These are phyloP conservation scores for Coniochaeta ligniaria DNA, from an alignment of 2,329 filamentous ascomycete genomes.

Conservation along the genomic window DNA sequence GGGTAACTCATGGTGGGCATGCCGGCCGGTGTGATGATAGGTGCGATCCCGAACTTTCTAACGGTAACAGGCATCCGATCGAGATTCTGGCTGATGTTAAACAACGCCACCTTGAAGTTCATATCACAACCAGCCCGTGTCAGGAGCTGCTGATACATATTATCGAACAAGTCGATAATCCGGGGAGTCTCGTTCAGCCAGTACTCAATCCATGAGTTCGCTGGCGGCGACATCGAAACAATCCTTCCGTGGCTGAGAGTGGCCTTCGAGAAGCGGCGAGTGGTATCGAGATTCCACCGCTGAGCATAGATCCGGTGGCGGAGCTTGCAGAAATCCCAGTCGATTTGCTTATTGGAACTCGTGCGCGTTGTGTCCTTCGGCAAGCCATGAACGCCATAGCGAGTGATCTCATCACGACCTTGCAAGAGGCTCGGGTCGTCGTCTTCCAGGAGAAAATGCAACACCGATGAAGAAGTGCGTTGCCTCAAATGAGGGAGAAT, in stretches of 20 bases:
- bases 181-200: constrained; percentile 45
- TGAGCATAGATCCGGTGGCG: constrained; percentile 52
- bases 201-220: constrained; percentile 46
- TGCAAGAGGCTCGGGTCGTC: constrained; percentile 47
- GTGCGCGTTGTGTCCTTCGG: constrained; percentile 17
- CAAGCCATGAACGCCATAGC: constrained; percentile 3
- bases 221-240: constrained; percentile 35
- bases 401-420: constrained; percentile 38
- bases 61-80: constrained; percentile 43
- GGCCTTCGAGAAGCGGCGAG: constrained; percentile 54
- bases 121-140: constrained; percentile 38
- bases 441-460: constrained; percentile 50
- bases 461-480: constrained; percentile 53
- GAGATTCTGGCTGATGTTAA: constrained; percentile 68
- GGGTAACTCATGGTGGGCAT: constrained; percentile 53
- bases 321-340: constrained; percentile 51
- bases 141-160: constrained; percentile 45
- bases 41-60: constrained; percentile 44
- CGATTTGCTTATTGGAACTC: constrained; percentile 11
- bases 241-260: constrained; percentile 40
- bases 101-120: constrained; percentile 32
- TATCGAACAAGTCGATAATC: constrained; percentile 61
- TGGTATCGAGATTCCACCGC: constrained; percentile 39
- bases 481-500: constrained; percentile 32
- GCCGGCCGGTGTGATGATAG: constrained; percentile 63